Evolutionary conservation across 2,329 filamentous ascomycete genomes (phyloP).

Genomic region (Aspergillus oerlinghausenensis): DNA sequence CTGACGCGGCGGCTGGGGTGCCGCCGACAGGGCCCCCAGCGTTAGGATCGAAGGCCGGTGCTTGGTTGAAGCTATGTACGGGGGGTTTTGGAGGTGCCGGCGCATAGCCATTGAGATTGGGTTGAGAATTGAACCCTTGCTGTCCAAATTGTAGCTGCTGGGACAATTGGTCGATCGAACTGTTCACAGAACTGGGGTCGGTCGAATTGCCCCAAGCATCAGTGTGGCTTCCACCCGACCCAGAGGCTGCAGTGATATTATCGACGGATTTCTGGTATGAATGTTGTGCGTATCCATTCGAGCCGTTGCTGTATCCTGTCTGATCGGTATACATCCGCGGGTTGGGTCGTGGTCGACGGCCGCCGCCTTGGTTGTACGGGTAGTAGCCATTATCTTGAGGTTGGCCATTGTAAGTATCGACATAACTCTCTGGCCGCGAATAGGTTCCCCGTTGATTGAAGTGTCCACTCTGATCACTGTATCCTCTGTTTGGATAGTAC

Average conservation of each 20-base stretch:
- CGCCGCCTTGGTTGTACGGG: slow-evolving; percentile 17
- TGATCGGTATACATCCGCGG: slow-evolving; percentile 34
- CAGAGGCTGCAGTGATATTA: slow-evolving; percentile 68
- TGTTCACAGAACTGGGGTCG: slow-evolving; percentile 90
- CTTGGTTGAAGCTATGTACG: slow-evolving; percentile 1
- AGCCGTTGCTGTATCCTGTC: slow-evolving; percentile 30
- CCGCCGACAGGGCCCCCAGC: slow-evolving; percentile 24
- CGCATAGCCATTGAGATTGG: slow-evolving; percentile 32
- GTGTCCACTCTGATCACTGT: slow-evolving; percentile 30
- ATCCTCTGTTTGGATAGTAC: slow-evolving; percentile 26
- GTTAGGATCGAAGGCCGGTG: slow-evolving; percentile 18
- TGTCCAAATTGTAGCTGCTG: slow-evolving; percentile 58
- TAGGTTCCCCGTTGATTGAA: slow-evolving; percentile 31
- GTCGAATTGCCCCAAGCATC: slow-evolving; percentile 78
- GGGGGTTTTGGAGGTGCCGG: background rate
- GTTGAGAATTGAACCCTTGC: slow-evolving; percentile 43
- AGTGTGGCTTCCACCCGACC: slow-evolving; percentile 61
- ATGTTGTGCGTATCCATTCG: slow-evolving; percentile 34
- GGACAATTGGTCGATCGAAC: slow-evolving; percentile 72
- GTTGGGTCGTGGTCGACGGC: slow-evolving; percentile 41
- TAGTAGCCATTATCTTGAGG: background rate
- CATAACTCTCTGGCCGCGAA: slow-evolving; percentile 44
- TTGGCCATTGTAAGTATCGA: slow-evolving; percentile 27
- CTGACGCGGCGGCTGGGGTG: slow-evolving; percentile 12
- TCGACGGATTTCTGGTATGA: slow-evolving; percentile 77